These are phyloP conservation scores for Penicillium longicatenatum DNA, from an alignment of 495 filamentous ascomycete genomes.

Conservation along the genomic window DNA sequence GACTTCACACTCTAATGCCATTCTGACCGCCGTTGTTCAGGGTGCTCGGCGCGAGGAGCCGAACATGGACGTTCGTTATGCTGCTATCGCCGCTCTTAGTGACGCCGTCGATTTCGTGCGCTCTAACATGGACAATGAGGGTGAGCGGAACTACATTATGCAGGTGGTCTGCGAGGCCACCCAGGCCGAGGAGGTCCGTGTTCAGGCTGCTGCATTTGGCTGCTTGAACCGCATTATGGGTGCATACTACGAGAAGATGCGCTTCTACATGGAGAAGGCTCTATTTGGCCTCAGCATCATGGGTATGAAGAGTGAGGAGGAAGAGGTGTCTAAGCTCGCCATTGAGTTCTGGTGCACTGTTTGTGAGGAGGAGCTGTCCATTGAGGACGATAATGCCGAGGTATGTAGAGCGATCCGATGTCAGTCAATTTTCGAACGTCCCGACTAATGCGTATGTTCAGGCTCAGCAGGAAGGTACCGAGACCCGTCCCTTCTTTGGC, in stretches of 20 bases:
- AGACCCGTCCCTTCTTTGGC: constrained; percentile 86
- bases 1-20: constrained; percentile 88
- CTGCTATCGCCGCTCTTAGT: constrained; percentile 89
- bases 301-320: constrained; percentile 97
- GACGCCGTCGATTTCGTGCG: constrained; percentile 98
- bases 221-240: constrained; percentile 98
- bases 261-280: constrained; percentile 99
- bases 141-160: constrained; percentile 99
- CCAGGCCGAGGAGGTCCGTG: constrained; percentile 81
- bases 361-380: constrained; percentile 95
- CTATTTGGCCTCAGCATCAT: constrained; percentile 97
- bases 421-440: neutral
- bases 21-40: constrained; percentile 95
- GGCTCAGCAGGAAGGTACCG: constrained; percentile 69
- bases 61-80: constrained; percentile 84
- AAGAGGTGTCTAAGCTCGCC: constrained; percentile 96
- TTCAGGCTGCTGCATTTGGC: constrained; percentile 93
- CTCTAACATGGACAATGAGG: constrained; percentile 98
- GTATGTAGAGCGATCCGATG: constrained; percentile 45
- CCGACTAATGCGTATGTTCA: constrained; percentile 14
- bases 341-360: constrained; percentile 99
- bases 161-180: constrained; percentile 99
- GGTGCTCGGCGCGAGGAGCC: constrained; percentile 94
- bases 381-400: constrained; percentile 94
- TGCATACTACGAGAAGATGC: constrained; percentile 98